Percentiles rank a stretch among this genome's conserved stretches.
Conservation (phyloP, 441 rosid genomes). For the Pelargonium cotyledonis region DNA sequence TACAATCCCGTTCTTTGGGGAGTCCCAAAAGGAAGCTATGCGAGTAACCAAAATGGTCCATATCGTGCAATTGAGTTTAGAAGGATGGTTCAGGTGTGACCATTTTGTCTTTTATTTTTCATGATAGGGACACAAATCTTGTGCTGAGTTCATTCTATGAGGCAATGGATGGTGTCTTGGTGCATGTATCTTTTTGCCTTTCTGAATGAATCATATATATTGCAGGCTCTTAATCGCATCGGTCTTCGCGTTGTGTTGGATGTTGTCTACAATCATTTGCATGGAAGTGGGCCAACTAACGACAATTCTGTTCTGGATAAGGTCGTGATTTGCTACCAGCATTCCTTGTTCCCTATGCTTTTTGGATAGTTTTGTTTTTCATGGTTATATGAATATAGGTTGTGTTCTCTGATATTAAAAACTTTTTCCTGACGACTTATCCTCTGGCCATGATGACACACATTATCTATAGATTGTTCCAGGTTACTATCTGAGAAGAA, state of each 20-base stretch:
- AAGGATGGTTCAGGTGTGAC: conserved; percentile 86
- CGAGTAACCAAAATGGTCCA: conserved; percentile 71
- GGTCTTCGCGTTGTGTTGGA: conserved; percentile 82
- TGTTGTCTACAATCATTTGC: conserved; percentile 94
- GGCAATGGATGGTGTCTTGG: conserved; percentile 9
- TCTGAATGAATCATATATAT: conserved; percentile 18
- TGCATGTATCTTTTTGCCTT: conserved; percentile 11
- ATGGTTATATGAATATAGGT: neutral
- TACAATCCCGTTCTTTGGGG: conserved; percentile 98
- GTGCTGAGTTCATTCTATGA: conserved; percentile 7
- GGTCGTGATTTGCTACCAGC: conserved; percentile 36
- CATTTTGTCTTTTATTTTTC: conserved; percentile 9
- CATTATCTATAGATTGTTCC: conserved; percentile 70
- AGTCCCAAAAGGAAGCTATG: conserved; percentile 97
- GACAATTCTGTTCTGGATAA: conserved; percentile 87
- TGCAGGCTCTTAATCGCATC: conserved; percentile 58
- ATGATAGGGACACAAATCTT: conserved; percentile 2
- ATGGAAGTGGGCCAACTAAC: conserved; percentile 76
- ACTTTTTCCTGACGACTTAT: conserved; percentile 15
- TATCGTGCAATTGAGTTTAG: conserved; percentile 75
- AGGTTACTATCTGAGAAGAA: conserved; percentile 93
- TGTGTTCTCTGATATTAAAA: conserved; percentile 3
- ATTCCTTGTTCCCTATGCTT: conserved; percentile 10
- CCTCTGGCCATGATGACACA: conserved; percentile 14
- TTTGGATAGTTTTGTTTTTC: conserved; percentile 6